Conservation (phyloP, 2,329 filamentous ascomycete species). For the Sphaerostilbella broomeana region DNA sequence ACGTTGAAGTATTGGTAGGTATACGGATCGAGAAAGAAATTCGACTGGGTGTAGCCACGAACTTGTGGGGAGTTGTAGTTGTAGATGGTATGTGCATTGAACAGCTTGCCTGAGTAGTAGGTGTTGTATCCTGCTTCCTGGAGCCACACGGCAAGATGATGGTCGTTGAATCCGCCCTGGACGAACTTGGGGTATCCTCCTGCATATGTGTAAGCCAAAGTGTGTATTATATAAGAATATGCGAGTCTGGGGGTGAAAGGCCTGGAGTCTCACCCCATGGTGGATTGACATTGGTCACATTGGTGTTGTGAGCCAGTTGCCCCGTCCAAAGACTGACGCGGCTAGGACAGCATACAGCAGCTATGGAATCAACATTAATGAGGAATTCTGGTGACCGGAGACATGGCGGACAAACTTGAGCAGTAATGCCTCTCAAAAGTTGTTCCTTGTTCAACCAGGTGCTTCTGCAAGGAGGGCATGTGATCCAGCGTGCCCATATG, state of each 20-base stretch:
- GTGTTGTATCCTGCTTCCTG: constrained; percentile 62
- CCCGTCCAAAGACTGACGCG: constrained; percentile 61
- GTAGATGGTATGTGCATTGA: constrained; percentile 54
- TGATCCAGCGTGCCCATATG: constrained; percentile 55
- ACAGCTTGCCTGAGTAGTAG: constrained; percentile 67
- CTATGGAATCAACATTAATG: constrained; percentile 20
- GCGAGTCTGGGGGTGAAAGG: too few relatives aligned
- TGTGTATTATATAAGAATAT: background rate
- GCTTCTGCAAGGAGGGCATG: constrained; percentile 50
- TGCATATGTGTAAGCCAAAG: constrained; percentile 14
- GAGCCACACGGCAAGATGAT: constrained; percentile 66
- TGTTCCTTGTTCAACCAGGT: constrained; percentile 52
- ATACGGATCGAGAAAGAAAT: constrained; percentile 30
- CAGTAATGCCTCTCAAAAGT: constrained; percentile 58
- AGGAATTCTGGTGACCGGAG: too few relatives aligned
- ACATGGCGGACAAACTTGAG: constrained; percentile 31
- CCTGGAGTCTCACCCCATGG: constrained; percentile 49
- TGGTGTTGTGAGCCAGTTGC: constrained; percentile 62
- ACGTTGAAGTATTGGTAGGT: constrained; percentile 41
- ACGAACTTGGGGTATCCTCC: constrained; percentile 59
- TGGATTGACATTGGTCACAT: constrained; percentile 52
- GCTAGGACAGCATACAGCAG: constrained; percentile 61
- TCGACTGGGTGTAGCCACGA: constrained; percentile 52
- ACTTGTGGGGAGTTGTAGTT: constrained; percentile 56
- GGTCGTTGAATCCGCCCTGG: constrained; percentile 55